Evolutionary conservation across 139 green algal genomes (phyloP), one percentile per base, ranked within the genome.

Genomic region (Coccomyxa sp.): DNA sequence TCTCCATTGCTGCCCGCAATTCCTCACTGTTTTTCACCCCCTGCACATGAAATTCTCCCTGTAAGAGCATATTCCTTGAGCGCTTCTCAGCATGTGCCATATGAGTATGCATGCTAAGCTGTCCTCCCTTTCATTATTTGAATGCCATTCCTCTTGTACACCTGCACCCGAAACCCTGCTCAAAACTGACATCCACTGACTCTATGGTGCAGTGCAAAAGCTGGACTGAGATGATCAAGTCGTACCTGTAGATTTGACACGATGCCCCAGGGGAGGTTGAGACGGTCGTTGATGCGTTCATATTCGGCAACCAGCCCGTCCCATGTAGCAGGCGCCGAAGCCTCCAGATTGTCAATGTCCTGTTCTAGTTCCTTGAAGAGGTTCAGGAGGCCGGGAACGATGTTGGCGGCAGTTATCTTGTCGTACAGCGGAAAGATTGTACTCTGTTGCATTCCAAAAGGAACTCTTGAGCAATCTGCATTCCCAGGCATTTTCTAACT

Each of bases 1-100:
- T 92, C 84, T 99, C 96, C 3, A 98, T 93, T 0, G 96, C 96
- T 76, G 91, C 91, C 32, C 96, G 93, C 77, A 99, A 90, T 30
- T 89, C 95, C 58, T 95, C 87, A 14, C 81, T 95, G 92, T 99
- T 95, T 84, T 95, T 92, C 14, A 98, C 96, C 9, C 92, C 94
- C 90, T 94, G 87, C 21, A 74, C 66, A 74, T 10, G 9, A 7
- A 27, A 74, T 10, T 74, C 3, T 14, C 9, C 21, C 21, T 23
- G 21, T 74, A 27, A 74, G 66, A 27, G 66, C 66, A 30, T 23
- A 4, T 9, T 74, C 23, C 21, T 74, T 27, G 21, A 74, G 3
- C 66, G 4, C 21, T 27, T 30, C 21, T 74, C 21, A 27, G 66
- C 66, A 74, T 23, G n/a, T 51, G 38, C 38, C 7, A 7, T 51